These are phyloP conservation scores for Candida sphagnicola DNA, from an alignment of 805 yeast genomes.

Conservation along the genomic window DNA sequence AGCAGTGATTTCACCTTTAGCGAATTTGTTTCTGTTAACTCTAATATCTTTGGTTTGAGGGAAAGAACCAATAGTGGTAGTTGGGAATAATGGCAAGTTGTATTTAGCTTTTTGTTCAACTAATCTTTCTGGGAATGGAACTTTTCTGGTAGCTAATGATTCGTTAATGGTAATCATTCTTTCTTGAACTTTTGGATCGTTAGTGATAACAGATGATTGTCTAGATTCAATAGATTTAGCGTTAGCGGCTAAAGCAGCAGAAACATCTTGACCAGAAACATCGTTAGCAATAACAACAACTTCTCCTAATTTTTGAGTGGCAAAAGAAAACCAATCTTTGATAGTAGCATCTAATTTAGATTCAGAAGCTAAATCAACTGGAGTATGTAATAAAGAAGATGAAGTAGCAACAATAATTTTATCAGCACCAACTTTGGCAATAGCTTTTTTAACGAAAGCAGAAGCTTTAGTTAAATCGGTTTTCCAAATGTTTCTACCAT, in stretches of 20 bases:
- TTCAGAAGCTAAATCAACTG: constrained; percentile 93
- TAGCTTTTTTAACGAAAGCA: constrained; percentile 75
- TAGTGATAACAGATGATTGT: constrained; percentile 82
- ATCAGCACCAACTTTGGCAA: constrained; percentile 78
- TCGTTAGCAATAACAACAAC: constrained; percentile 89
- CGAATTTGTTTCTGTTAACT: constrained; percentile 95
- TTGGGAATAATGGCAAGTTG: constrained; percentile 98
- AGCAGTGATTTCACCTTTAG: constrained; percentile 93
- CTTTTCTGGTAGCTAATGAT: constrained; percentile 75
- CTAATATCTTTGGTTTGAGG: constrained; percentile 99
- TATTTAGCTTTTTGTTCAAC: constrained; percentile 80
- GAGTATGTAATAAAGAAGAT: constrained; percentile 96
- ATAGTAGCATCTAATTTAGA: constrained; percentile 84
- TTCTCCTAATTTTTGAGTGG: constrained; percentile 92
- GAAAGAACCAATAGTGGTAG: constrained; percentile 99
- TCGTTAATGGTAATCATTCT: constrained; percentile 78
- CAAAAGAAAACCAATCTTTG: constrained; percentile 98
- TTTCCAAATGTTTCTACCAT: constrained; percentile 99
- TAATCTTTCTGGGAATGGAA: constrained; percentile 84
- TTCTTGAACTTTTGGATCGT: constrained; percentile 84
- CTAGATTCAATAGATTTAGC: constrained; percentile 83
- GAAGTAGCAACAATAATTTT: constrained; percentile 91
- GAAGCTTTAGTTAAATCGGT: constrained; percentile 88
- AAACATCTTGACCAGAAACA: constrained; percentile 76
- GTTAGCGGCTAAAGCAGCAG: constrained; percentile 77